Base-by-base conservation (phyloP, 805 yeast species). In the Candida vartiovaarae region DNA sequence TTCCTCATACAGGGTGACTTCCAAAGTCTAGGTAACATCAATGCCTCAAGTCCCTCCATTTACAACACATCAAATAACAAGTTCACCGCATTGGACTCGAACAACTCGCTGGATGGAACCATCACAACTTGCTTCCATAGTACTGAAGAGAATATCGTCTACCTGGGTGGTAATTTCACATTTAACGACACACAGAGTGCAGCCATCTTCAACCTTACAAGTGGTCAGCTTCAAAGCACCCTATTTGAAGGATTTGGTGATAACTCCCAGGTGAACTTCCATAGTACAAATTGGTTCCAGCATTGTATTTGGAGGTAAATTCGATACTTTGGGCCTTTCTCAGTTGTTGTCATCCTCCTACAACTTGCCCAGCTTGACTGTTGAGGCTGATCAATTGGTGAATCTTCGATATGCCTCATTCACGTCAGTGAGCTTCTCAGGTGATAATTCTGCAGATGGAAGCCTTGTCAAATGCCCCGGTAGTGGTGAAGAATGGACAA, bases 261-360 rank as follows among this genome's bases (percentile, higher is more conserved):
- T 31, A 68, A 74, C 45, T 68, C 90, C 1, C 47, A 53, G 0
- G 75, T 93, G 10, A 77, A 80, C 48, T 68, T 68, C 90, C 6
- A 89, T 93, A 15, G 50, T 76, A 0, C 71, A 72, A 47, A 57
- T 77, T 39, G 71, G 69, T 33, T 54, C 62, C 8, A 79, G 75
- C 33, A 69, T 93, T 6, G 59, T 93, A 9, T 91, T 89, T 65
- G 91, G 93, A 2, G 99, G 99, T 9, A 47, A 64, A 3, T 89
- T 93, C 58, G 56, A 67, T 44, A 75, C 82, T 8, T 64, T 42
- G 49, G 68, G 50, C 39, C 51, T 49, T 47, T 61, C 44, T 55
- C 66, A 46, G 37, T 47, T 43, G 15, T 54, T 43, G 10, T 46
- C 53, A 0, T 48, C 48, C 33, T 50, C 67, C 2, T 61, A 70